A percentile compares a stretch with the other conserved stretches of the same genome.
Conservation (phyloP, 2,329 filamentous ascomycete species). For the Pochonia chlamydosporia region DNA sequence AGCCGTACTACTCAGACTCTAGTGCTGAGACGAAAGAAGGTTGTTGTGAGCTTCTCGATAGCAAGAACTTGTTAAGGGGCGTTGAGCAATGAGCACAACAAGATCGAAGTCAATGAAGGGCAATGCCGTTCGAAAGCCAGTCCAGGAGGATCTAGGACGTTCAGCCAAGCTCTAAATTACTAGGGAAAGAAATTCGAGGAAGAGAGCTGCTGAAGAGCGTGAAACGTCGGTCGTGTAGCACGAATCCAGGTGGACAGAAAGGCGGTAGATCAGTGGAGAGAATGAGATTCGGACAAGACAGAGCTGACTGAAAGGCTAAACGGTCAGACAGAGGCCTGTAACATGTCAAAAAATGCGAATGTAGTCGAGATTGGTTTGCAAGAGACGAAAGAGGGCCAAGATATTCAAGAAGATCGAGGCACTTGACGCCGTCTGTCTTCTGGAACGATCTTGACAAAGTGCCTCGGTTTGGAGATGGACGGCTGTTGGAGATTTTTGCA, state of each 20-base stretch:
- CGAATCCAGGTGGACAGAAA: slow-evolving; percentile 11
- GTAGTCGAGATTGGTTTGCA: neutral
- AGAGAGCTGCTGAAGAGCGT: slow-evolving; percentile 14
- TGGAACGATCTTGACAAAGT: slow-evolving; percentile 2
- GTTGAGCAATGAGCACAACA: no score
- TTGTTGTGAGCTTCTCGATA: neutral
- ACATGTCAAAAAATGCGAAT: slow-evolving; percentile 5
- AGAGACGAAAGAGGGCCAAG: neutral
- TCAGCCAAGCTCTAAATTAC: slow-evolving; percentile 1
- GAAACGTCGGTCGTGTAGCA: slow-evolving; percentile 20
- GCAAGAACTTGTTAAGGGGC: no score
- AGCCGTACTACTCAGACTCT: neutral
- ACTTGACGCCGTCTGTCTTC: slow-evolving; percentile 7
- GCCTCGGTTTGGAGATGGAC: slow-evolving; percentile 4
- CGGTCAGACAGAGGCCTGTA: slow-evolving; percentile 11
- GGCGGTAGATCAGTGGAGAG: slow-evolving; percentile 4
- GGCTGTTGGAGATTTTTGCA: slow-evolving; percentile 3
- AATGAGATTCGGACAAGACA: neutral
- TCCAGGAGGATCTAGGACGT: neutral
- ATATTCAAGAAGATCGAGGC: slow-evolving; percentile 1
- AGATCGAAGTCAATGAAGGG: neutral
- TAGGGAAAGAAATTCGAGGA: slow-evolving; percentile 9
- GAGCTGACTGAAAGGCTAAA: no score
- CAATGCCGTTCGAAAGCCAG: neutral
- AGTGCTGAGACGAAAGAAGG: neutral